phyloP scores from a whole-genome alignment of 176 grass and related monocot species.

The Juncus effusus region DNA sequence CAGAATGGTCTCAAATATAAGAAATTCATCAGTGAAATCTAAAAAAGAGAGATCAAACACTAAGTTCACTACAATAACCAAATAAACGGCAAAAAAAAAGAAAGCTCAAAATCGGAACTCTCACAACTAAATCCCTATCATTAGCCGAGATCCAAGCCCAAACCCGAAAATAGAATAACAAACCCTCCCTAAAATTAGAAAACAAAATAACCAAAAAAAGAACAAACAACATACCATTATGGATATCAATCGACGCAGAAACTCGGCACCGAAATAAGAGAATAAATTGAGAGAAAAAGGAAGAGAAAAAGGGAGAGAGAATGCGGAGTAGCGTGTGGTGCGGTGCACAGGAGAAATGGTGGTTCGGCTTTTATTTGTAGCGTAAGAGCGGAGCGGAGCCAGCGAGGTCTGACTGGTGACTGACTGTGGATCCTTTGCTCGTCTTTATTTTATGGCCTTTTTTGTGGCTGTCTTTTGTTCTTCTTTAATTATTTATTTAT shows the following conservation, averaged over 20 bases:
- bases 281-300: background rate
- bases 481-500: background rate
- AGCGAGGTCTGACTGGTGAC: constrained; percentile 17
- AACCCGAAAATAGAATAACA: constrained; percentile 14
- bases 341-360: constrained; percentile 12
- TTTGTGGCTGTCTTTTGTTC: background rate
- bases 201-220: background rate
- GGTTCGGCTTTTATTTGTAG: constrained; percentile 21
- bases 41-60: constrained; percentile 9
- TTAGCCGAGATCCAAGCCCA: constrained; percentile 9
- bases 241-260: constrained; percentile 2
- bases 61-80: background rate
- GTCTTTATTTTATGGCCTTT: background rate
- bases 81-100: background rate
- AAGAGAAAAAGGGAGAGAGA: background rate
- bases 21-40: constrained; percentile 9
- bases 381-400: constrained; percentile 31
- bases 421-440: constrained; percentile 12
- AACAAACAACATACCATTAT: constrained; percentile 14
- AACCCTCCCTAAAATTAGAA: constrained; percentile 14
- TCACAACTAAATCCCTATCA: background rate
- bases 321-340: background rate
- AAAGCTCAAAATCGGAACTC: background rate
- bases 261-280: background rate
- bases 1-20: background rate